Evolutionary conservation across 805 yeast species (phyloP).

Genomic region (Maudiozyma barnettii): DNA sequence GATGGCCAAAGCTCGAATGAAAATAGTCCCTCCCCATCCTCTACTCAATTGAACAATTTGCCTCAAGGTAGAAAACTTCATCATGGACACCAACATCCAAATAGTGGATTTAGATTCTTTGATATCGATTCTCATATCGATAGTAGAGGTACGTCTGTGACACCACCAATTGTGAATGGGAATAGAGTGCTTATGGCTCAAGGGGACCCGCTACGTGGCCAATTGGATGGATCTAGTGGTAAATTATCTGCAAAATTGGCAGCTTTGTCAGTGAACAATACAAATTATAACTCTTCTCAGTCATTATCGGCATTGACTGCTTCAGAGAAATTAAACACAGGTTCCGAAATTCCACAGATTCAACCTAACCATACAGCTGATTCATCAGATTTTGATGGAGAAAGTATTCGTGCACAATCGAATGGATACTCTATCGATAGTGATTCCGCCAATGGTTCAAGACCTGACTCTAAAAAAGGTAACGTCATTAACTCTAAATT

Average conservation of each 20-base stretch:
- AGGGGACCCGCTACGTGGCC: not conserved
- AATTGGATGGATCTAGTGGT: slow-evolving; percentile 3
- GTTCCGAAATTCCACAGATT: slow-evolving; percentile 20
- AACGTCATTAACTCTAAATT: slow-evolving; percentile 26
- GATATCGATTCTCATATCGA: slow-evolving; percentile 22
- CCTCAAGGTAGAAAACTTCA: not conserved
- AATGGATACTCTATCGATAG: not conserved
- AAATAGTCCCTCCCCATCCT: not conserved
- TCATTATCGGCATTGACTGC: slow-evolving; percentile 21
- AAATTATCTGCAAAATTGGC: slow-evolving; percentile 13
- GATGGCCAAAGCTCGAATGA: not conserved
- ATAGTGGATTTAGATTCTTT: slow-evolving; percentile 18
- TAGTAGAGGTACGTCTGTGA: slow-evolving; percentile 18
- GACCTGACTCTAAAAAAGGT: slow-evolving; percentile 13
- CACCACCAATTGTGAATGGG: slow-evolving; percentile 8
- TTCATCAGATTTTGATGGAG: slow-evolving; percentile 6
- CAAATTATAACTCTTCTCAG: slow-evolving; percentile 11
- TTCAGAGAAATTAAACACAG: slow-evolving; percentile 22
- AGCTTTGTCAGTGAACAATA: slow-evolving; percentile 8
- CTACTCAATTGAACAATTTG: not conserved
- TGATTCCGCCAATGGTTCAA: slow-evolving; percentile 1
- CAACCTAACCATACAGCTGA: slow-evolving; percentile 8
- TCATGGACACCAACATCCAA: slow-evolving; percentile 3
- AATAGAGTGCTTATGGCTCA: not conserved
- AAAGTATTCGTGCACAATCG: not conserved